Percentiles rank a stretch among this genome's conserved stretches.
phyloP scores from a whole-genome alignment of 768 basidiomycete species.

The Xerocomellus dryophilus region DNA sequence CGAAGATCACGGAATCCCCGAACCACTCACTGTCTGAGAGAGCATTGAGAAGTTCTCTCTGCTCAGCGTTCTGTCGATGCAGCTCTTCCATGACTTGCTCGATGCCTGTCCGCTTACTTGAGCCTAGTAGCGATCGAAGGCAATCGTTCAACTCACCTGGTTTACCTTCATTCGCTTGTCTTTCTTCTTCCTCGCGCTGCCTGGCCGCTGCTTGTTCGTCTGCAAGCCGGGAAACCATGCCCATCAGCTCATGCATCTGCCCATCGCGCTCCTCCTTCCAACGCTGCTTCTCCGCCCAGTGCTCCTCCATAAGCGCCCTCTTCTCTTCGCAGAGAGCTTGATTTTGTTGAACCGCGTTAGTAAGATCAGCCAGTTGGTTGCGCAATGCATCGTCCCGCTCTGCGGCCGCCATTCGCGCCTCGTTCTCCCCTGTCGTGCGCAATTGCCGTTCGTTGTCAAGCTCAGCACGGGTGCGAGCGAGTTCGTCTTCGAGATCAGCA shows the following conservation, averaged over 20 bases:
- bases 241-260: constrained; percentile 53
- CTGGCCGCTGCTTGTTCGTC: constrained; percentile 55
- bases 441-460: constrained; percentile 62
- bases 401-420: constrained; percentile 56
- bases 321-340: constrained; percentile 57
- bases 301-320: constrained; percentile 55
- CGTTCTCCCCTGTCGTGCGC: constrained; percentile 56
- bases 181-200: constrained; percentile 49
- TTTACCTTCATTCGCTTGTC: constrained; percentile 48
- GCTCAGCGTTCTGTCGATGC: constrained; percentile 55
- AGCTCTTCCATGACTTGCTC: constrained; percentile 62
- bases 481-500: constrained; percentile 58
- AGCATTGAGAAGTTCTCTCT: constrained; percentile 50
- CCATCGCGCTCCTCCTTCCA: constrained; percentile 59
- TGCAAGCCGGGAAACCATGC: constrained; percentile 58
- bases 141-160: constrained; percentile 46
- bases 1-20: neutral
- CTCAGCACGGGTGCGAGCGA: constrained; percentile 53
- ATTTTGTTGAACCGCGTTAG: constrained; percentile 69
- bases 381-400: constrained; percentile 62
- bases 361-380: constrained; percentile 65
- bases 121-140: neutral
- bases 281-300: constrained; percentile 59
- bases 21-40: constrained; percentile 55
- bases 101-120: constrained; percentile 41